A percentile compares a stretch with the other conserved stretches of the same genome.
These are phyloP conservation scores for Acanthamoeba healyi DNA, from an alignment of 208 protist genomes.

Conservation along the genomic window DNA sequence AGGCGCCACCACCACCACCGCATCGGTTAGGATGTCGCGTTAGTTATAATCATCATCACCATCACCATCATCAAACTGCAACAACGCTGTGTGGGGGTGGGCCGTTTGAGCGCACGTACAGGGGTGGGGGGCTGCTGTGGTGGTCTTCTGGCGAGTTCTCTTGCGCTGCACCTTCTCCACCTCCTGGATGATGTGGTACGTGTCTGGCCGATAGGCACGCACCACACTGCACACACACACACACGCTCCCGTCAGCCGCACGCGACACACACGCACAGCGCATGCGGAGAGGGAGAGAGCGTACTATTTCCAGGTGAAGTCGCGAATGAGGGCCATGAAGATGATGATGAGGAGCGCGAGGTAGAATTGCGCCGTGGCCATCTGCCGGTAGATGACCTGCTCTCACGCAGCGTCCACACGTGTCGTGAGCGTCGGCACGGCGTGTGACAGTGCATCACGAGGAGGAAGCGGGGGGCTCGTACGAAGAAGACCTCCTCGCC, in stretches of 20 bases:
- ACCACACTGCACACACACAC: background rate
- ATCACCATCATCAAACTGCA: background rate
- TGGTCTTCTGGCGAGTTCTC: background rate
- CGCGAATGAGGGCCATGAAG: background rate
- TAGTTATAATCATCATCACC: no score
- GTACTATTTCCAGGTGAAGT: conserved; percentile 52
- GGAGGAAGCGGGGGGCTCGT: background rate
- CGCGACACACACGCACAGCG: background rate
- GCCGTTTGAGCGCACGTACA: background rate
- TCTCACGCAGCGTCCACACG: no score
- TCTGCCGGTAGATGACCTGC: conserved; percentile 8
- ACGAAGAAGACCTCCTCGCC: conserved; percentile 34
- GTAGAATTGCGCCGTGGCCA: background rate
- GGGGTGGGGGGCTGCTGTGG: background rate
- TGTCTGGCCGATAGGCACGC: background rate
- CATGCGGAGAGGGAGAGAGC: background rate
- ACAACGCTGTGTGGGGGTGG: background rate
- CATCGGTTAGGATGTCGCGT: no score
- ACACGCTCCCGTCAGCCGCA: background rate
- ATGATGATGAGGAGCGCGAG: background rate
- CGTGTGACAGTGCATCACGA: background rate
- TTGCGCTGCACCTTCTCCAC: conserved; percentile 6
- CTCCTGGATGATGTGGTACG: conserved; percentile 14
- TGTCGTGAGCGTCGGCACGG: background rate
- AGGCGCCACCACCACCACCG: no score